These are phyloP conservation scores for Plectosphaerella sp. DNA, from an alignment of 2,329 filamentous ascomycete genomes.

Conservation along the genomic window DNA sequence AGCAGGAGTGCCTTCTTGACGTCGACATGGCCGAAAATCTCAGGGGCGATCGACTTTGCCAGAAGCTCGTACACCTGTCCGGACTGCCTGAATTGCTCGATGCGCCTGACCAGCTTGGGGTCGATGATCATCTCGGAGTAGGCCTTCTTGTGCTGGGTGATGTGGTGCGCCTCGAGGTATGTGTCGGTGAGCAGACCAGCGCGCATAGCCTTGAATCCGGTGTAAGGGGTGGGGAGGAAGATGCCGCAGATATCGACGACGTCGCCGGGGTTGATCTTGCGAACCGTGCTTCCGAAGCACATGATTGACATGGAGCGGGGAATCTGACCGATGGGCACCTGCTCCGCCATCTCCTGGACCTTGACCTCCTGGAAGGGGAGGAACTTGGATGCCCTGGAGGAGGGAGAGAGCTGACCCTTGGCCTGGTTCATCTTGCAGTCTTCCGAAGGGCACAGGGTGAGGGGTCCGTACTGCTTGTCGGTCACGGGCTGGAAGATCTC, in stretches of 20 bases:
- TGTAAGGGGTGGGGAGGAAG: conserved; percentile 95
- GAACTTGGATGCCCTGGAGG: conserved; percentile 95
- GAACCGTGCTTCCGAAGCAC: conserved; percentile 80
- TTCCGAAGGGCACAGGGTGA: conserved; percentile 82
- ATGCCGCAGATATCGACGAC: conserved; percentile 92
- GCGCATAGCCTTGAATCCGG: conserved; percentile 96
- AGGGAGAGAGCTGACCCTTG: conserved; percentile 89
- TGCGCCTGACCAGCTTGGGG: conserved; percentile 71
- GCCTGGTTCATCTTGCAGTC: conserved; percentile 88
- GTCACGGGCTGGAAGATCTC: conserved; percentile 97
- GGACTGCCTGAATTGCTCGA: conserved; percentile 77
- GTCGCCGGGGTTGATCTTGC: conserved; percentile 88
- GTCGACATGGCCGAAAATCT: conserved; percentile 94
- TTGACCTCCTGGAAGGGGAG: conserved; percentile 97
- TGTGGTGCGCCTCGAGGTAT: conserved; percentile 89
- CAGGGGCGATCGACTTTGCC: conserved; percentile 91
- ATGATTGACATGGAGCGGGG: conserved; percentile 85
- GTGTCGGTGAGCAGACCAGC: conserved; percentile 96
- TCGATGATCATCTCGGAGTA: conserved; percentile 91
- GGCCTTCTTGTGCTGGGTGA: conserved; percentile 95
- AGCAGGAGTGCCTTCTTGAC: conserved; percentile 98
- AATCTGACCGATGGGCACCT: conserved; percentile 97
- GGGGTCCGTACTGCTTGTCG: conserved; percentile 83
- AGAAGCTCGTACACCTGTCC: conserved; percentile 95
- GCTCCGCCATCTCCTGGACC: conserved; percentile 98